Base-by-base conservation (phyloP, 2,329 filamentous ascomycete genomes). In the Plenodomus tracheiphilus region DNA sequence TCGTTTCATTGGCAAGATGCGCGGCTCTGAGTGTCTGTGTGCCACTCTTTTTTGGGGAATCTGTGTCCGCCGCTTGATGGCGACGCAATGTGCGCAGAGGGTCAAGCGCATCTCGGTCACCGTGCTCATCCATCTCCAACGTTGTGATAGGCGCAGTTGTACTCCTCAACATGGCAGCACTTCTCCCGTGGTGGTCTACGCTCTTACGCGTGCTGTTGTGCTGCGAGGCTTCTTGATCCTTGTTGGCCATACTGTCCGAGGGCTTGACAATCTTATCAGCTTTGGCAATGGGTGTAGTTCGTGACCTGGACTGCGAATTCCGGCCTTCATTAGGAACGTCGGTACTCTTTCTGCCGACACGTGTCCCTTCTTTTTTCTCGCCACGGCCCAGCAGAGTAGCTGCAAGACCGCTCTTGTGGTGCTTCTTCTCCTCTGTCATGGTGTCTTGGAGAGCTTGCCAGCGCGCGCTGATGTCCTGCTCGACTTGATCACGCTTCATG, bases 401-500 rank as follows among this genome's bases (percentile, higher is more conserved):
- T 1, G 60, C 21, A 18, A 69, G 40, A 4, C 68, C 68, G 7
- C 47, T 44, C 34, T 58, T 61, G 44, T 63, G 59, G 1, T 52
- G 46, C 18, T 59, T 65, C 48, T 59, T 68, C 35, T 70, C 65
- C 21, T 61, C 56, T 0, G 44, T 34, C 4, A 71, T 61, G 11
- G 46, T 53, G 17, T 57, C 38, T 21, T 65, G 60, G 10, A 70
- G 16, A 1, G 52, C 49, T 20, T 61, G 56, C 68, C 68, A 71
- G 13, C 51, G 49, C 8, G 47, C 22, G 7, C 43, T 46, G 7
- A 70, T 60, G 2, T 50, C 45, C 13, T 58, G 51, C 64, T 51
- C 76, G 53, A 47, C 57, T 47, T 78, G 73, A 15, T 56, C 54
- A 17, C 55, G 52, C 36, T 63, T 62, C 32, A 57, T 61, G 15